phyloP scores from a whole-genome alignment of 208 protist species.

The Wallacemonas rigidus region DNA sequence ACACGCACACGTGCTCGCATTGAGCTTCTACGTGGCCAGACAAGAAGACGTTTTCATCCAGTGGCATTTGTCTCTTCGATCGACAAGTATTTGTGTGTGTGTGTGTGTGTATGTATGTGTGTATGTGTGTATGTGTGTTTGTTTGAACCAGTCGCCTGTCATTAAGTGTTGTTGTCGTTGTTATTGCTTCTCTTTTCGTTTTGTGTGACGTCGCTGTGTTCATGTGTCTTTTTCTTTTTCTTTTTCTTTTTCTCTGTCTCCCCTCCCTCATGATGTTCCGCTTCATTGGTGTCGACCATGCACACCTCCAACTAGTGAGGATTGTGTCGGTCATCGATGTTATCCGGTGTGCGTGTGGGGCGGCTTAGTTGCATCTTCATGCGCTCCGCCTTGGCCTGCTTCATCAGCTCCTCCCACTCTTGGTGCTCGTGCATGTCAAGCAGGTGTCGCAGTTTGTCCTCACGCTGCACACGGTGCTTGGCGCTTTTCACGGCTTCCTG shows the following conservation, averaged over 20 bases:
- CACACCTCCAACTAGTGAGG: not conserved
- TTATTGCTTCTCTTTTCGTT: constrained; percentile 14
- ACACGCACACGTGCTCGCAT: too few relatives aligned
- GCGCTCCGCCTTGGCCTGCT: constrained; percentile 11
- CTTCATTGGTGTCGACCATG: too few relatives aligned
- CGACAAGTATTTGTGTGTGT: not conserved
- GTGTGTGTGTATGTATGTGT: not conserved
- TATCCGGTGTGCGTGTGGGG: constrained; percentile 7
- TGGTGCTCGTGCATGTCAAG: constrained; percentile 27
- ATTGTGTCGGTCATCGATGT: constrained; percentile 12
- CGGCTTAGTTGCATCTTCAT: not conserved
- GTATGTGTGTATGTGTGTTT: not conserved
- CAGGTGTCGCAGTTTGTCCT: constrained; percentile 10
- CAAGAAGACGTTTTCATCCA: too few relatives aligned
- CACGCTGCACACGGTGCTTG: constrained; percentile 24
- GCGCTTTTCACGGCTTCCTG: constrained; percentile 34
- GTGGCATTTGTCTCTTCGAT: not conserved
- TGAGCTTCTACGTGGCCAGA: too few relatives aligned
- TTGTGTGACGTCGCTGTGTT: not conserved
- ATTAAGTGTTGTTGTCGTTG: not conserved
- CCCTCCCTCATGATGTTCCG: too few relatives aligned
- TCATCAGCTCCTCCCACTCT: constrained; percentile 21
- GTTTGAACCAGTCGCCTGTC: too few relatives aligned
- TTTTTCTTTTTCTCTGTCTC: constrained; percentile 10
- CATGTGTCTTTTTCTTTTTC: not conserved